Conservation (phyloP, 2,329 filamentous ascomycete species). For the Xylariaceae sp. region DNA sequence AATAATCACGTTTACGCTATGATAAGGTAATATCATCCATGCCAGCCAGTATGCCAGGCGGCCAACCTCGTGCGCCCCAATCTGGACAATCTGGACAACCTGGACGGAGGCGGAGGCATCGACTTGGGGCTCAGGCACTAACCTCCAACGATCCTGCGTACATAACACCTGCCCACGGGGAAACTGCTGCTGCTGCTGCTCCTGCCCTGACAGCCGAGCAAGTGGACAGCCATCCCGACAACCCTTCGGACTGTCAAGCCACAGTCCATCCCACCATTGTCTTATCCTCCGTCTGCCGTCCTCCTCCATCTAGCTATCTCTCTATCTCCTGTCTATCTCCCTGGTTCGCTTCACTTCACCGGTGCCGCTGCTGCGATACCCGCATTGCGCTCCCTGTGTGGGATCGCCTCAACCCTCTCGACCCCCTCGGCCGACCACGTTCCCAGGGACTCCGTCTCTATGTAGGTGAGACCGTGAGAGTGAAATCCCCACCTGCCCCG, state of each 20-base stretch:
- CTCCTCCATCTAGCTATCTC: neutral
- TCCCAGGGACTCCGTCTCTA: neutral
- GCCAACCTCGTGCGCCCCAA: neutral
- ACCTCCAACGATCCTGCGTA: too few relatives aligned
- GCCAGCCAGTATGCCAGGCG: too few relatives aligned
- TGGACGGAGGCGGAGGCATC: neutral
- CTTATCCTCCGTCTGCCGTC: neutral
- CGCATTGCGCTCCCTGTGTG: neutral
- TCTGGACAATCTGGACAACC: too few relatives aligned
- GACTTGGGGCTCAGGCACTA: neutral
- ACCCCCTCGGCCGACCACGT: neutral
- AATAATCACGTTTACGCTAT: constrained; percentile 17
- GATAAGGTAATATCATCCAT: neutral
- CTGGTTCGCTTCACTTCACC: neutral
- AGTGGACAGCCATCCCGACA: neutral
- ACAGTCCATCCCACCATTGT: neutral
- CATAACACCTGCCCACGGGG: too few relatives aligned
- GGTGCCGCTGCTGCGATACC: neutral
- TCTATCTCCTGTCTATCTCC: neutral
- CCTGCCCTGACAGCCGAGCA: too few relatives aligned
- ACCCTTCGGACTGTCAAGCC: neutral
- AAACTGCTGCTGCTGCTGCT: too few relatives aligned
- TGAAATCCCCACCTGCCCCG: neutral
- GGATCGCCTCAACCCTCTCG: neutral
- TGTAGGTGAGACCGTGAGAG: neutral